phyloP scores from a whole-genome alignment of 1,284 basidiomycete genomes.

The Ganoderma boninense region DNA sequence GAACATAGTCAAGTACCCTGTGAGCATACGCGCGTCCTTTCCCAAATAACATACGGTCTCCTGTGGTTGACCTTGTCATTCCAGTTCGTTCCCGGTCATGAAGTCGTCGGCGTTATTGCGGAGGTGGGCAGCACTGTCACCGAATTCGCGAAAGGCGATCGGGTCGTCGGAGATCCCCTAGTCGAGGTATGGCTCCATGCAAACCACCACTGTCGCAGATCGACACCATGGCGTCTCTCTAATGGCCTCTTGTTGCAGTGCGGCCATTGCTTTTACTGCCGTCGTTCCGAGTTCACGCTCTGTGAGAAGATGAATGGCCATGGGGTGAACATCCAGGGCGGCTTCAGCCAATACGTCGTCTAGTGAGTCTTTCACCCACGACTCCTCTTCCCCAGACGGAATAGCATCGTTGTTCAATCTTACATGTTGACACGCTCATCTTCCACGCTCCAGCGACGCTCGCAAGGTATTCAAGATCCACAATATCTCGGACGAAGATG shows the following conservation, averaged over 20 bases:
- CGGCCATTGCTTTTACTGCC: slow-evolving; percentile 83
- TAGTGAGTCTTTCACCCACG: slow-evolving; percentile 53
- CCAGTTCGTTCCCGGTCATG: slow-evolving; percentile 81
- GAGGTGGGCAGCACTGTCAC: slow-evolving; percentile 76
- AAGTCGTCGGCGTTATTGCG: slow-evolving; percentile 75
- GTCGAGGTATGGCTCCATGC: slow-evolving; percentile 55
- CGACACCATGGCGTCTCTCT: not conserved
- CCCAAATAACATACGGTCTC: not conserved
- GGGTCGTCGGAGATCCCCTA: slow-evolving; percentile 78
- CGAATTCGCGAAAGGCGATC: slow-evolving; percentile 76
- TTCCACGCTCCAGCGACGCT: slow-evolving; percentile 49
- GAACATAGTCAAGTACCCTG: not conserved
- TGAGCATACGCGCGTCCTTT: slow-evolving; percentile 5
- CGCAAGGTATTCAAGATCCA: slow-evolving; percentile 86
- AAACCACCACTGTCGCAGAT: slow-evolving; percentile 1
- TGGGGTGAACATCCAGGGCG: slow-evolving; percentile 77
- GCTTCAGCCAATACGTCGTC: slow-evolving; percentile 86
- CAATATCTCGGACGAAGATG: slow-evolving; percentile 87
- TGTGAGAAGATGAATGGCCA: slow-evolving; percentile 83
- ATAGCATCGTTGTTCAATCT: not conserved
- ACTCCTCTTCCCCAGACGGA: no score
- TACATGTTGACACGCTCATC: no score
- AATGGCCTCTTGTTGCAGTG: slow-evolving; percentile 58
- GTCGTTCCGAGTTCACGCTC: slow-evolving; percentile 73
- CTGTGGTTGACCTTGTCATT: not conserved